Base-by-base conservation (phyloP, 2,329 filamentous ascomycete genomes). In the Parastagonospora avenae region DNA sequence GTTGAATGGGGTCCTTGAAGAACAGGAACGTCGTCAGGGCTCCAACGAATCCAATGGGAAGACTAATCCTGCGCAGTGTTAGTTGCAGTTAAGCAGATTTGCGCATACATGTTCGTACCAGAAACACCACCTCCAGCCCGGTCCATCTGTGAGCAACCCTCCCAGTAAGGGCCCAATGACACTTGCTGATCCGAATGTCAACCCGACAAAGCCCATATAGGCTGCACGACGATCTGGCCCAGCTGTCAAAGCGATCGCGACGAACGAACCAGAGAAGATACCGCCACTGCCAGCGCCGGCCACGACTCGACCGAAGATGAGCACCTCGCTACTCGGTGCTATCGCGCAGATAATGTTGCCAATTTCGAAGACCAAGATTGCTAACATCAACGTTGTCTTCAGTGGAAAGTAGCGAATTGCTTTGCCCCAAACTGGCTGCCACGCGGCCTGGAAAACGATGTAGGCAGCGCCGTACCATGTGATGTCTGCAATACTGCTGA, bases 341-440 rank as follows among this genome's bases (percentile, higher is more conserved):
- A 54, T 44, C 1, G 63, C 83, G 57, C 82, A 85, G n/a, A 86
- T 65, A 4, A 81, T 57, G 1, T 81, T 84, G 2, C 84, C 84
- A 4, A 83, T 14, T 60, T 85, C 82, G 54, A 86, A 86, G 35
- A 84, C 47, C 31, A 68, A 57, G 9, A 79, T 68, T 1, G 74
- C 67, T 8, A 59, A 41, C 4, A 80, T 50, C 54, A 72, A 79
- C 4, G 74, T 63, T 48, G 54, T 68, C 50, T 80, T 80, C 2
- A 75, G 58, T 2, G 64, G 54, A 50, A 77, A 79, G 55, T 74
- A 79, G 16, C 74, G 77, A 60, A 79, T 81, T 2, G 75, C 64
- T 49, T 78, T 77, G 4, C 80, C 80, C 62, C 75, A 77, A 1
- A 73, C 66, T 2, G 77, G 74, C 48, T 81, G 78, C 45, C 80